Evolutionary conservation across 2,329 filamentous ascomycete genomes (phyloP).

Genomic region (Nectriaceae sp.): DNA sequence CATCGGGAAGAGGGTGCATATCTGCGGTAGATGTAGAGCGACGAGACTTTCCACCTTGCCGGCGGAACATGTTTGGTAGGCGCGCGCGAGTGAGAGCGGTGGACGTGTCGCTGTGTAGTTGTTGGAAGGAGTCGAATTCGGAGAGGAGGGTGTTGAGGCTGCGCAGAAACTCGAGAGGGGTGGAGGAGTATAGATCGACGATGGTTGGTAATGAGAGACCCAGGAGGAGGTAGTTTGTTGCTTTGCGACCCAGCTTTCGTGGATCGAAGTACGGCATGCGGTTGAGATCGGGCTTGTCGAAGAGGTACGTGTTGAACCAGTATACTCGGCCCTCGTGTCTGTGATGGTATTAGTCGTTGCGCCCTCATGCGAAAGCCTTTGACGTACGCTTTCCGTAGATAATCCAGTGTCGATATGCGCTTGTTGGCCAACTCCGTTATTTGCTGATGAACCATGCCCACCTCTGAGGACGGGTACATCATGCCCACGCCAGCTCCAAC

Average conservation of each 20-base stretch:
- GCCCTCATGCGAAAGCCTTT: background rate
- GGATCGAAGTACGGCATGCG: slow-evolving; percentile 85
- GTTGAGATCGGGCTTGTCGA: slow-evolving; percentile 77
- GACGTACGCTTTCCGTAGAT: slow-evolving; percentile 85
- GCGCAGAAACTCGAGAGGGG: slow-evolving; percentile 81
- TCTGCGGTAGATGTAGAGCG: slow-evolving; percentile 53
- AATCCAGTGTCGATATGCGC: slow-evolving; percentile 91
- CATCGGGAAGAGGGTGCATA: slow-evolving; percentile 35
- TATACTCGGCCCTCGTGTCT: slow-evolving; percentile 93
- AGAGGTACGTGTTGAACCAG: slow-evolving; percentile 97
- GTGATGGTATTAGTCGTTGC: slow-evolving; percentile 1
- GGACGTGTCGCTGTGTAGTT: slow-evolving; percentile 79
- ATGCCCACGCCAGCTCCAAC: slow-evolving; percentile 18
- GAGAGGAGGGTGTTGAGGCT: slow-evolving; percentile 81
- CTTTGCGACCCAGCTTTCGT: slow-evolving; percentile 82
- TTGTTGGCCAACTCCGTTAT: slow-evolving; percentile 88
- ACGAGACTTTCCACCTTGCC: slow-evolving; percentile 60
- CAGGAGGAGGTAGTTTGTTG: slow-evolving; percentile 90
- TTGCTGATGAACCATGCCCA: slow-evolving; percentile 55
- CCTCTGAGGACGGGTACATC: slow-evolving; percentile 47
- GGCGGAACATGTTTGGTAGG: slow-evolving; percentile 81
- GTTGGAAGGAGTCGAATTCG: slow-evolving; percentile 94
- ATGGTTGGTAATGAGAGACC: slow-evolving; percentile 89
- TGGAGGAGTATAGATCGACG: slow-evolving; percentile 81
- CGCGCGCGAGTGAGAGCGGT: slow-evolving; percentile 73